Evolutionary conservation across 805 yeast genomes (phyloP).

Genomic region (Monosporozyma siamensis): DNA sequence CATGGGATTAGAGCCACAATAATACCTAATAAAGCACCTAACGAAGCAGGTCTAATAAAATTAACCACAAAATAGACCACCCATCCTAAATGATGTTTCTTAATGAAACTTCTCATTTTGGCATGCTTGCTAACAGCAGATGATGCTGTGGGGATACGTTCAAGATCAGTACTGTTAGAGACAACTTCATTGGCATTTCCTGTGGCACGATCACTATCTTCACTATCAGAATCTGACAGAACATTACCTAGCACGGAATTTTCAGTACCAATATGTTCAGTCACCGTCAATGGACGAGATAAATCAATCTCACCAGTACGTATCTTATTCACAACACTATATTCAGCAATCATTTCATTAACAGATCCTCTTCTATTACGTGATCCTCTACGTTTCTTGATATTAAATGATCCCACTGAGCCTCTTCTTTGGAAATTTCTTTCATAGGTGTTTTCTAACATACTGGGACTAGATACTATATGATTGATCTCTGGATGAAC

Average conservation of each 20-base stretch:
- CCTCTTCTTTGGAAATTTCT: not conserved
- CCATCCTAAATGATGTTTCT: constrained; percentile 27
- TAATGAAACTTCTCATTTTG: constrained; percentile 20
- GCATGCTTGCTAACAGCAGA: constrained; percentile 6
- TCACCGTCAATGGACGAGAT: constrained; percentile 23
- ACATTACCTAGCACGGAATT: constrained; percentile 11
- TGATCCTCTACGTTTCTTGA: not conserved
- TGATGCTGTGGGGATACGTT: constrained; percentile 11
- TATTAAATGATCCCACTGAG: not conserved
- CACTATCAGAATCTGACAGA: constrained; percentile 3
- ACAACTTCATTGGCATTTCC: constrained; percentile 1
- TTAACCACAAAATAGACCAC: constrained; percentile 36
- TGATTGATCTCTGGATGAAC: not conserved
- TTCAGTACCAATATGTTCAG: constrained; percentile 22
- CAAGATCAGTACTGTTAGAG: constrained; percentile 5
- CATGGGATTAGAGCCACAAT: constrained; percentile 81
- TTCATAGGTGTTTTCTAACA: not conserved
- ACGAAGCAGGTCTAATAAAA: constrained; percentile 60
- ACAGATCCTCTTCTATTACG: constrained; percentile 2
- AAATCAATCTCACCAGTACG: constrained; percentile 27
- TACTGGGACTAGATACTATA: constrained; percentile 3
- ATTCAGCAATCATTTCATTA: constrained; percentile 32
- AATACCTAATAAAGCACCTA: constrained; percentile 57
- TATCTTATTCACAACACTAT: constrained; percentile 27
- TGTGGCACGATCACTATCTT: constrained; percentile 1